Conservation (phyloP, 2,329 filamentous ascomycete genomes). For the Fusarium austroafricanum region DNA sequence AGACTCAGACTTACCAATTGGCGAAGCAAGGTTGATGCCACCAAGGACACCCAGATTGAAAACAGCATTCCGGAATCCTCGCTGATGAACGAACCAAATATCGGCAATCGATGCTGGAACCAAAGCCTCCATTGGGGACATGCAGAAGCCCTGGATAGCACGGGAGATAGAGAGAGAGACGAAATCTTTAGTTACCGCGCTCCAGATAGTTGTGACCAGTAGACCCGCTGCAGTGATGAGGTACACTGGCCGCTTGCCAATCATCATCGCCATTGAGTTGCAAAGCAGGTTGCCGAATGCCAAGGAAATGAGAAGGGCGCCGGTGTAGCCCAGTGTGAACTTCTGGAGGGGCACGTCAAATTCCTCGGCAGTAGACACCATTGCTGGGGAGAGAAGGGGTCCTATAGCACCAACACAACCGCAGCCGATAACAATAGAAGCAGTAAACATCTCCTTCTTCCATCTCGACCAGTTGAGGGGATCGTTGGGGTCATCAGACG, state of each 20-base stretch:
- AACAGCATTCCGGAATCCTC: neutral
- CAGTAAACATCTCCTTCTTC: constrained; percentile 6
- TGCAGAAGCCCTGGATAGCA: neutral
- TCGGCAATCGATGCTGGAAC: neutral
- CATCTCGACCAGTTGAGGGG: constrained; percentile 7
- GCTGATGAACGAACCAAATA: neutral
- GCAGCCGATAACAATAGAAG: neutral
- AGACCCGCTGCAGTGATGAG: neutral
- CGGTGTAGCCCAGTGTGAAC: neutral
- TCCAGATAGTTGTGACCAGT: neutral
- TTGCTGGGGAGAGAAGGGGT: neutral
- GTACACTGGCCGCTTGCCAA: neutral
- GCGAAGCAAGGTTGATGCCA: neutral
- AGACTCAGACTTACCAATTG: neutral
- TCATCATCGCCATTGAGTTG: constrained; percentile 3
- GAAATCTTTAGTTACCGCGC: neutral
- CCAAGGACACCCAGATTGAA: neutral
- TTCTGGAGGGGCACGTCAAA: neutral
- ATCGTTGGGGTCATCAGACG: neutral
- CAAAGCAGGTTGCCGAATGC: neutral
- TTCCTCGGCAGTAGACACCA: neutral
- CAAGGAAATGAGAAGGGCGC: neutral
- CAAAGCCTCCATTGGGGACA: neutral
- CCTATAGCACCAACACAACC: neutral
- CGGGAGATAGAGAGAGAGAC: neutral